Evolutionary conservation across 1,139 yeast genomes (phyloP).

Genomic region (Williopsis jadinii): DNA sequence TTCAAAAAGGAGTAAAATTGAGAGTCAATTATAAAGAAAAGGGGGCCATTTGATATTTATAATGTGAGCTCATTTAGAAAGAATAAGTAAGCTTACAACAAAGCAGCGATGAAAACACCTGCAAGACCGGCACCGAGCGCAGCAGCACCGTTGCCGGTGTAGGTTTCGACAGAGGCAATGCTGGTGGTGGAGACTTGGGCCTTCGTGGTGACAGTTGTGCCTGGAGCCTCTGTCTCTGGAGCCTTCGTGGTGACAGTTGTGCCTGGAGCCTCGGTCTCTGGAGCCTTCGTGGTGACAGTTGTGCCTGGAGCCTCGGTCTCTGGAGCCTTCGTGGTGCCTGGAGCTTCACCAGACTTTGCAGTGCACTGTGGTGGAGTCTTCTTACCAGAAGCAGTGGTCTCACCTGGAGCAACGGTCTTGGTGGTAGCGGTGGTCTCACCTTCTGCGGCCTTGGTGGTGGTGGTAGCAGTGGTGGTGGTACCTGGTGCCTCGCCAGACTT

Average conservation of each 20-base stretch:
- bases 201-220: background rate
- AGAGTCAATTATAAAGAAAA: no score
- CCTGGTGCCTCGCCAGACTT: background rate
- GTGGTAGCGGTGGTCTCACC: background rate
- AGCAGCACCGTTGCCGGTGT: slow-evolving; percentile 3
- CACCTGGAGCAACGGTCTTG: background rate
- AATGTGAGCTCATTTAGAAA: no score
- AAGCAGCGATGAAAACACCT: slow-evolving; percentile 1
- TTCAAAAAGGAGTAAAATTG: no score
- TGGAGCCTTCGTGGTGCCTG: no score
- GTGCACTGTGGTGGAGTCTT: no score
- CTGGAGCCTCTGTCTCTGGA: no score
- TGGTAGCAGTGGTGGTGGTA: background rate
- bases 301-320: no score
- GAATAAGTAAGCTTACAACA: background rate
- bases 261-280: no score
- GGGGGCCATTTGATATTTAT: no score
- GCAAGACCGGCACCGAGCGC: slow-evolving; percentile 4
- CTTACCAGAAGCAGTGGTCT: no score
- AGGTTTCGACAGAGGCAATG: background rate
- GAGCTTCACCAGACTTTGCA: no score
- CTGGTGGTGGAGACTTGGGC: background rate
- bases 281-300: background rate
- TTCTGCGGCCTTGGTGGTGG: no score
- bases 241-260: background rate